Evolutionary conservation across 176 grass and related monocot species (phyloP).

Genomic region (Alopecurus myosuroides): DNA sequence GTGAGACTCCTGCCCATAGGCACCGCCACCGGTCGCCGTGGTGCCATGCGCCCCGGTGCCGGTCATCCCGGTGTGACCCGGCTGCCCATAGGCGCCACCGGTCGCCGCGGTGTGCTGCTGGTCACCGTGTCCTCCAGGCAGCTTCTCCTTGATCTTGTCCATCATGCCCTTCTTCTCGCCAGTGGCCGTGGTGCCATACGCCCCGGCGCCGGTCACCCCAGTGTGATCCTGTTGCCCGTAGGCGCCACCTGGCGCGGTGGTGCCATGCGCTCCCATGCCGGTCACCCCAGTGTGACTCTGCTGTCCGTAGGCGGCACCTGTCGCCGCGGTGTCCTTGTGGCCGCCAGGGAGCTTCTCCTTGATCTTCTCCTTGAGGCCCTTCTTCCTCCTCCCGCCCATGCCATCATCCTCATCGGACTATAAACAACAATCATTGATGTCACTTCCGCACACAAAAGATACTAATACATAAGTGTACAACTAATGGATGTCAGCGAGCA

Average conservation of each 20-base stretch:
- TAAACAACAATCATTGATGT: background rate
- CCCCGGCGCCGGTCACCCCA: background rate
- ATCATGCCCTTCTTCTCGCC: background rate
- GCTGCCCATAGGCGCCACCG: background rate
- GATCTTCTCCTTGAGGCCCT: constrained; percentile 63
- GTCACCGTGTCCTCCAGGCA: background rate
- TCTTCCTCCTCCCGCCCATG: constrained; percentile 41
- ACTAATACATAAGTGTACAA: background rate
- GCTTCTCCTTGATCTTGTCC: background rate
- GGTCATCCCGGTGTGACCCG: background rate
- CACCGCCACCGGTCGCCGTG: background rate
- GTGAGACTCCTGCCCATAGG: background rate
- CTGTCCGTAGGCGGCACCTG: background rate
- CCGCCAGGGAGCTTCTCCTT: constrained; percentile 56
- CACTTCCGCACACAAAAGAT: background rate
- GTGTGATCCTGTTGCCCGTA: background rate
- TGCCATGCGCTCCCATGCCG: background rate
- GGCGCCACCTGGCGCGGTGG: too few species aligned
- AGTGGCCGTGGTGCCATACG: background rate
- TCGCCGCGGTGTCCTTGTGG: background rate
- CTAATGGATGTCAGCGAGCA: background rate
- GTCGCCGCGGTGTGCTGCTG: background rate
- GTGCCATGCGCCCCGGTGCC: background rate
- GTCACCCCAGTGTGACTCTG: background rate
- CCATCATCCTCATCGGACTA: background rate